A percentile compares a stretch with the other conserved stretches of the same genome.
phyloP scores from a whole-genome alignment of 176 grass and related monocot species.

The Cymbopogon citratus region DNA sequence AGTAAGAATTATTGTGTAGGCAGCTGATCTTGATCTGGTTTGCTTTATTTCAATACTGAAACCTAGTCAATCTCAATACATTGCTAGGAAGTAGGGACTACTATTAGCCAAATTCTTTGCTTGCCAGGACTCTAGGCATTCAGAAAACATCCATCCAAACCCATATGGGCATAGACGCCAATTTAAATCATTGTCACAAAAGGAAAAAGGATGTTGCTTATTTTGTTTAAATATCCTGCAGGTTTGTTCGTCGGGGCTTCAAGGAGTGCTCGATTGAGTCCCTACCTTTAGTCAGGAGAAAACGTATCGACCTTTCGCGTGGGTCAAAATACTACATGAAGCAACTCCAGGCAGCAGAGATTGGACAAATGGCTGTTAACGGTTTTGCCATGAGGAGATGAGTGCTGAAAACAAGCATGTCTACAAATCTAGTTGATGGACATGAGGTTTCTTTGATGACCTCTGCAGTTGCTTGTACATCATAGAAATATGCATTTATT shows the following conservation, averaged over 20 bases:
- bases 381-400: conserved; percentile 25
- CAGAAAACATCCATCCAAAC: not conserved
- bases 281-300: conserved; percentile 60
- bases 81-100: not conserved
- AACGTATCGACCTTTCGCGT: conserved; percentile 62
- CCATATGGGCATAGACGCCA: not conserved
- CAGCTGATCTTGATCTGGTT: not conserved
- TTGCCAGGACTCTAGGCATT: not conserved
- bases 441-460: conserved; percentile 14
- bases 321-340: conserved; percentile 97
- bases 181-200: not conserved
- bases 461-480: conserved; percentile 11
- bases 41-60: not conserved
- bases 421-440: not conserved
- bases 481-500: conserved; percentile 16
- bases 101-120: not conserved
- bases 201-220: not conserved
- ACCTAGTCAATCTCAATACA: not conserved
- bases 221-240: conserved; percentile 13
- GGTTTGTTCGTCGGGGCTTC: conserved; percentile 93
- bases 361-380: conserved; percentile 32
- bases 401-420: not conserved
- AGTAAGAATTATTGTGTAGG: not conserved
- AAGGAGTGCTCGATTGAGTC: conserved; percentile 71
- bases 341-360: conserved; percentile 38